phyloP scores from a whole-genome alignment of 164 flowering plant species.

The Echeveria elegans region DNA sequence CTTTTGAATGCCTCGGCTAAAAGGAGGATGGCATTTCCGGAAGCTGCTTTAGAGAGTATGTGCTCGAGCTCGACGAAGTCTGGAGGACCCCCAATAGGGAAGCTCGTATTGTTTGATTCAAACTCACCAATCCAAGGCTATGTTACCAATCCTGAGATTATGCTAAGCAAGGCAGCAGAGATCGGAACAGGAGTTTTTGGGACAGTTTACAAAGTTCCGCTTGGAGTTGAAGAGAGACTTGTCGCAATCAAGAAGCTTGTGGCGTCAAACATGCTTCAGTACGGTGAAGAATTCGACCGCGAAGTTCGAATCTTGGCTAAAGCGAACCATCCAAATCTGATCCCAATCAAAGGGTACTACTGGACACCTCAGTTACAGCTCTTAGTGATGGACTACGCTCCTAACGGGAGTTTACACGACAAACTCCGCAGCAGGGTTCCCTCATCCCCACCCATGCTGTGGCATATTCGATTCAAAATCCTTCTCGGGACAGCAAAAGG shows the following conservation, averaged over 20 bases:
- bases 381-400: constrained; percentile 64
- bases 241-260: constrained; percentile 65
- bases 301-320: constrained; percentile 66
- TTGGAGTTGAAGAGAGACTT: constrained; percentile 37
- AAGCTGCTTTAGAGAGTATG: constrained; percentile 64
- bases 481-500: constrained; percentile 78
- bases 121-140: constrained; percentile 37
- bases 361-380: constrained; percentile 69
- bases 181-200: constrained; percentile 81
- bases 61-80: constrained; percentile 53
- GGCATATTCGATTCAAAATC: constrained; percentile 58
- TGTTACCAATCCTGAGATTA: constrained; percentile 33
- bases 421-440: constrained; percentile 50
- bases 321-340: constrained; percentile 68
- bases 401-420: constrained; percentile 64
- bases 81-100: constrained; percentile 37
- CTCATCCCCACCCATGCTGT: constrained; percentile 49
- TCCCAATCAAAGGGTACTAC: constrained; percentile 34
- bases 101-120: constrained; percentile 58
- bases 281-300: constrained; percentile 74
- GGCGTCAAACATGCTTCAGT: constrained; percentile 44
- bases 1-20: constrained; percentile 59
- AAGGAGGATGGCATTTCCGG: constrained; percentile 50
- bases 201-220: constrained; percentile 64
- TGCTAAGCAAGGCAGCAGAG: constrained; percentile 68